Evolutionary conservation across 768 basidiomycete species (phyloP), one percentile per base, ranked within the genome.

Genomic region (Naganishia kalamii): DNA sequence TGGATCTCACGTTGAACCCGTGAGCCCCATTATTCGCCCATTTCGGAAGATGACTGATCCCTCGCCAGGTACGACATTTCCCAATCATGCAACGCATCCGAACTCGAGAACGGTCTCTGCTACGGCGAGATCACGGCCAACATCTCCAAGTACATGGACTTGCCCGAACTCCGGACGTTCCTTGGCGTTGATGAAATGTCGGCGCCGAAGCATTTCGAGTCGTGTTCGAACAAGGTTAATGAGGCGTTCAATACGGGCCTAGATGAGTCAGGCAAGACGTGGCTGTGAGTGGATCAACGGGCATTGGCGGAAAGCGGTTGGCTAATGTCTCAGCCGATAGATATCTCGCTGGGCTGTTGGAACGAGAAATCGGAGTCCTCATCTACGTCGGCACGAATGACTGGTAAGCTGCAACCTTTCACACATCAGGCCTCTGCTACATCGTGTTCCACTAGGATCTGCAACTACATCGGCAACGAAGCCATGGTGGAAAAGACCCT

Each of bases 181-280:
- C 81, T 92, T 3, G 89, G 89, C 43, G 87, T 90, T 13, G 84
- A 85, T 68, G 89, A 86, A n/a, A n/a, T n/a, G 74, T 80, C 83
- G 6, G 72, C 81, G 4, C 35, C 35, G n/a, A 33, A 57, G 23
- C 43, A 44, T n/a, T 57, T 57, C 27, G 54, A 33, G 33, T 57
- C 54, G 35, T 89, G 88, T 79, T 84, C 84, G 0, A 30, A 67
- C 21, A 73, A 73, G 17, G 88, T 90, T 48, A 77, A 80, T 8
- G 44, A 59, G 30, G 77, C 74, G 35, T 90, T 90, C 79, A 74
- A 76, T 46, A 76, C 79, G 15, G 84, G 84, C 65, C 78, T 86
- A 70, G 88, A 89, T 76, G 80, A 15, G 81, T 84, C 66, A 81
- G 87, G 46, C 82, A 86, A 76, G 78, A 85, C 79, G 32, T 75